phyloP scores from a whole-genome alignment of 257 asterid genomes.

The Leptodermis oblonga region DNA sequence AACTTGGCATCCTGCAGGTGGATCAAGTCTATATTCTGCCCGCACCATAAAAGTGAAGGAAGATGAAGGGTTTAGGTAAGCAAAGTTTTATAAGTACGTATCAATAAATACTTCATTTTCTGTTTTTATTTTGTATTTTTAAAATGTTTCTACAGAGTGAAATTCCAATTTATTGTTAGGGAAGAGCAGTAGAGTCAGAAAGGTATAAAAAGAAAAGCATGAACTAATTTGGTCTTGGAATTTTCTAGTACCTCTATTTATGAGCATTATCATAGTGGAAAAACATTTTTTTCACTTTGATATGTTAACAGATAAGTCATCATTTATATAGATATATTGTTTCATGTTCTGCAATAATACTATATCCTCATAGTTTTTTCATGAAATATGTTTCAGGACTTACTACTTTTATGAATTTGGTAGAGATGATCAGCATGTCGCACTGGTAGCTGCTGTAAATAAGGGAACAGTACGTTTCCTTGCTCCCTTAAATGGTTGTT shows the following conservation, averaged over 20 bases:
- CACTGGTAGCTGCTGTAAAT: constrained; percentile 79
- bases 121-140: background rate
- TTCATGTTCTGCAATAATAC: background rate
- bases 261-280: background rate
- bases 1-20: constrained; percentile 39
- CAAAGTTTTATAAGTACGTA: constrained; percentile 8
- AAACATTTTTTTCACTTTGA: background rate
- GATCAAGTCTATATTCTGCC: constrained; percentile 69
- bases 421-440: constrained; percentile 55
- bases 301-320: background rate
- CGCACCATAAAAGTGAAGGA: constrained; percentile 77
- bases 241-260: background rate
- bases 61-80: constrained; percentile 79
- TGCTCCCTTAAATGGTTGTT: background rate
- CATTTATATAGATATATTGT: background rate
- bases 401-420: constrained; percentile 90
- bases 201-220: no score
- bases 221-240: background rate
- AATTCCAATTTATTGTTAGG: no score
- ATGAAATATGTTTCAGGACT: constrained; percentile 52
- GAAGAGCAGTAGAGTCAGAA: no score
- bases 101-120: background rate
- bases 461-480: constrained; percentile 67
- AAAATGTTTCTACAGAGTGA: no score
- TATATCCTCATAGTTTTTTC: constrained; percentile 1